These are phyloP conservation scores for Fusarium transvaalense DNA, from an alignment of 2,329 filamentous ascomycete genomes.

Conservation along the genomic window DNA sequence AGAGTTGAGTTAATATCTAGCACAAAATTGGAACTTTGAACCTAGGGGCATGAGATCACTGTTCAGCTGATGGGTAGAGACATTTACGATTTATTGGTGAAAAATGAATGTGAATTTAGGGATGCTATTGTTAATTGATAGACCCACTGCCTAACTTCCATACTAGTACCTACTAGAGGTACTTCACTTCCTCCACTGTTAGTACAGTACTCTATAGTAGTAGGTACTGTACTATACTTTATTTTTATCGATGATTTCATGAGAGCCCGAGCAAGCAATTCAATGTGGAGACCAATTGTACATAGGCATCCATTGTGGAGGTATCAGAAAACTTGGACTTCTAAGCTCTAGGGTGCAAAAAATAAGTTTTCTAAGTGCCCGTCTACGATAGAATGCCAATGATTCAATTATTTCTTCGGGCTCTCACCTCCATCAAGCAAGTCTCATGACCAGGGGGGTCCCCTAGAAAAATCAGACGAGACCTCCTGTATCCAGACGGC, in stretches of 20 bases:
- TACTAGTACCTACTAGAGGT: no score
- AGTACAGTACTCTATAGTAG: no score
- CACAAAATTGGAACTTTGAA: background rate
- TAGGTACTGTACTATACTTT: no score
- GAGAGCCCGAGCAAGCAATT: background rate
- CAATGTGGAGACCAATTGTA: background rate
- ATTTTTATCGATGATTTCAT: conserved; percentile 11
- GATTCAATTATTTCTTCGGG: background rate
- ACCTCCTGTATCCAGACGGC: no score
- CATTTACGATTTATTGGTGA: no score
- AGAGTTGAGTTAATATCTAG: background rate
- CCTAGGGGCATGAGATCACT: background rate
- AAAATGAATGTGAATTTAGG: background rate
- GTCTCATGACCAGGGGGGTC: background rate
- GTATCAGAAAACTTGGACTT: background rate
- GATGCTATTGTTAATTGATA: background rate
- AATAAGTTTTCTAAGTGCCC: background rate
- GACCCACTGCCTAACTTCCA: background rate
- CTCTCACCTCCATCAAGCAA: background rate
- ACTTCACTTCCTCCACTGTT: no score
- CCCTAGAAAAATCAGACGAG: background rate
- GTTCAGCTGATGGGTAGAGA: background rate
- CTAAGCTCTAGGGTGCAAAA: no score
- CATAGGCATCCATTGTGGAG: background rate
- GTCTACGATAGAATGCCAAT: background rate